Evolutionary conservation across 192 early-diverging fungal genomes (phyloP).

Genomic region (Umbelopsis isabellina): DNA sequence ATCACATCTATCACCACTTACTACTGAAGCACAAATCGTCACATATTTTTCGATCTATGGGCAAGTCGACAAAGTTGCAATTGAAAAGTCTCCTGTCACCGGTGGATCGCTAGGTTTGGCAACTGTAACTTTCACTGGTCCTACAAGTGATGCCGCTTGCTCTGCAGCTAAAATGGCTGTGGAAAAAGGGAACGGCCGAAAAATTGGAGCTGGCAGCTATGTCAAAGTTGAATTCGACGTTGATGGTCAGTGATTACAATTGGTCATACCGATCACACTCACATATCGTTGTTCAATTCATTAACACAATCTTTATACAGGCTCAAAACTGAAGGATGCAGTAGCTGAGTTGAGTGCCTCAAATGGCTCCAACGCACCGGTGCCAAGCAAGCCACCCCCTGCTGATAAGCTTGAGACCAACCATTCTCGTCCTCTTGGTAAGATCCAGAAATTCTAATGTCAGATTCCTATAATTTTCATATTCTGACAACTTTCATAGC

Average conservation of each 20-base stretch:
- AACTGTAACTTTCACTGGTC: slow-evolving; percentile 46
- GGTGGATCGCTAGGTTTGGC: slow-evolving; percentile 54
- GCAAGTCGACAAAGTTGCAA: slow-evolving; percentile 46
- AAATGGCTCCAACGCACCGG: neutral
- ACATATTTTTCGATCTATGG: slow-evolving; percentile 56
- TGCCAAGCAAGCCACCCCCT: neutral
- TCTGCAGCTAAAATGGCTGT: slow-evolving; percentile 50
- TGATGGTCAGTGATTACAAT: slow-evolving; percentile 27
- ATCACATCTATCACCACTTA: slow-evolving; percentile 40
- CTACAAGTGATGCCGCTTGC: slow-evolving; percentile 29
- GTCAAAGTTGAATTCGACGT: slow-evolving; percentile 46
- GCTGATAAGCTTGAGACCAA: neutral
- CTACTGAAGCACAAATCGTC: slow-evolving; percentile 39
- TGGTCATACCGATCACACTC: neutral
- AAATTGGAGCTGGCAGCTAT: slow-evolving; percentile 36
- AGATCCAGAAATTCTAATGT: too few relatives aligned
- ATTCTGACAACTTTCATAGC: neutral
- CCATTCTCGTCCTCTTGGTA: slow-evolving; percentile 2
- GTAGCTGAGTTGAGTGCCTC: slow-evolving; percentile 15
- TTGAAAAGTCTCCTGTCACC: slow-evolving; percentile 54
- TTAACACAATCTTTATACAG: neutral
- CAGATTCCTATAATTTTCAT: too few relatives aligned
- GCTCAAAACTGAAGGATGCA: slow-evolving; percentile 31
- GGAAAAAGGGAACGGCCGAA: slow-evolving; percentile 50
- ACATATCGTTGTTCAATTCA: too few relatives aligned